Evolutionary conservation across 78 protist genomes (phyloP), one percentile per base, ranked within the genome.

Genomic region (Salpingoeca rosetta): DNA sequence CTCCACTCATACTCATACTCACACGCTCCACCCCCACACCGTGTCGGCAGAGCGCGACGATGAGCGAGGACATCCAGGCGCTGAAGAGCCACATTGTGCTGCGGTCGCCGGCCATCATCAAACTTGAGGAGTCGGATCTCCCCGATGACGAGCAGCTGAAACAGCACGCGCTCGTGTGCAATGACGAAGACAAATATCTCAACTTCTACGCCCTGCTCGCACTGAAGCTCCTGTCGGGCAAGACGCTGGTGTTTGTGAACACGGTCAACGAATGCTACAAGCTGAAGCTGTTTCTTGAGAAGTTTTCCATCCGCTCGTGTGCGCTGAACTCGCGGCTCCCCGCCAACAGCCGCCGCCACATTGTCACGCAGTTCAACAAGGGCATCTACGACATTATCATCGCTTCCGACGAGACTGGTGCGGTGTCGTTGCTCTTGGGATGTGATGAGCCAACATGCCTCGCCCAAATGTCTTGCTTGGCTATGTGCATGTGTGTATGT

Each of bases 161-260:
- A 24, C 90, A 82, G 45, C 72, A 75, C 76, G 11, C 76, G 36
- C 31, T 82, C 51, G 3, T 3, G 25, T 81, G 81, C 85, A 36
- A 82, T 35, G 87, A 72, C 39, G 41, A 44, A n/a, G 93, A 91
- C 84, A 88, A 88, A 82, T 90, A 75, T 88, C 92, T 91, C 36
- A 38, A 91, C 43, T 77, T 91, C 35, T 94, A 88, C 90, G 72
- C 92, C 31, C 84, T 92, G 24, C 41, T 95, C 38, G 78, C 81
- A 88, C 76, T 94, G n/a, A 73, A 76, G 35, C 76, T 92, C 41
- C 56, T 95, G 84, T 76, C 38, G 51, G 96, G 96, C 44, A 92
- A 91, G 84, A 86, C 87, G 76, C 65, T 95, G 43, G 57, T 95
- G 83, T 95, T 95, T 85, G 96, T 92, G 84, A 93, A 92, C 81